phyloP scores from a whole-genome alignment of 2,329 filamentous ascomycete genomes.

The Scortechinia acanthostroma region DNA sequence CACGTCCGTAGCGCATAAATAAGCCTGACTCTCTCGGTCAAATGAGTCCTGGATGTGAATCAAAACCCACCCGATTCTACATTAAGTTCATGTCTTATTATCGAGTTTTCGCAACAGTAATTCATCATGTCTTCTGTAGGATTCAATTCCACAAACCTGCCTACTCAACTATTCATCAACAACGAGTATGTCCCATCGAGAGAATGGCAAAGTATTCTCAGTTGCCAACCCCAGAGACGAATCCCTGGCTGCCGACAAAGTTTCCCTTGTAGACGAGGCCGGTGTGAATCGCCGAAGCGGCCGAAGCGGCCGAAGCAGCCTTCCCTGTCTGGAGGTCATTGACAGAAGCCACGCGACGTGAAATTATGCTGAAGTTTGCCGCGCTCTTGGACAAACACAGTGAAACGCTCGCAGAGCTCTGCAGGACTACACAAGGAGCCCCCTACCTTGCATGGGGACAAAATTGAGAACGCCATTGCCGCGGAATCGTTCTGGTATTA shows the following conservation, averaged over 20 bases:
- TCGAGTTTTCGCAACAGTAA: too few species aligned
- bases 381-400: slow-evolving; percentile 61
- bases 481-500: slow-evolving; percentile 55
- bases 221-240: slow-evolving; percentile 33
- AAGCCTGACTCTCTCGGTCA: too few species aligned
- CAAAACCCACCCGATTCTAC: too few species aligned
- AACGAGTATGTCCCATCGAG: slow-evolving; percentile 52
- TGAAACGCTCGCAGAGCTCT: slow-evolving; percentile 24
- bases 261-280: slow-evolving; percentile 60
- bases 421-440: slow-evolving; percentile 3
- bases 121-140: too few species aligned
- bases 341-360: slow-evolving; percentile 57
- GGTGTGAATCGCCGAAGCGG: slow-evolving; percentile 65
- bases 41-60: too few species aligned
- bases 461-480: slow-evolving; percentile 43
- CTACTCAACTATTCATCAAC: too few species aligned
- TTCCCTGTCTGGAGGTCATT: slow-evolving; percentile 67
- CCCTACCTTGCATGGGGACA: too few species aligned
- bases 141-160: too few species aligned
- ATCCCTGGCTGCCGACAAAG: slow-evolving; percentile 66
- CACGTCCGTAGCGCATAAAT: too few species aligned
- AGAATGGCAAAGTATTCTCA: slow-evolving; percentile 59
- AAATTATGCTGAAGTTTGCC: slow-evolving; percentile 63
- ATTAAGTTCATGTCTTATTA: too few species aligned
- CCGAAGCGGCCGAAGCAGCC: slow-evolving; percentile 58